Base-by-base conservation (phyloP, 169 alveolate genomes). In the Eimeria maxima region DNA sequence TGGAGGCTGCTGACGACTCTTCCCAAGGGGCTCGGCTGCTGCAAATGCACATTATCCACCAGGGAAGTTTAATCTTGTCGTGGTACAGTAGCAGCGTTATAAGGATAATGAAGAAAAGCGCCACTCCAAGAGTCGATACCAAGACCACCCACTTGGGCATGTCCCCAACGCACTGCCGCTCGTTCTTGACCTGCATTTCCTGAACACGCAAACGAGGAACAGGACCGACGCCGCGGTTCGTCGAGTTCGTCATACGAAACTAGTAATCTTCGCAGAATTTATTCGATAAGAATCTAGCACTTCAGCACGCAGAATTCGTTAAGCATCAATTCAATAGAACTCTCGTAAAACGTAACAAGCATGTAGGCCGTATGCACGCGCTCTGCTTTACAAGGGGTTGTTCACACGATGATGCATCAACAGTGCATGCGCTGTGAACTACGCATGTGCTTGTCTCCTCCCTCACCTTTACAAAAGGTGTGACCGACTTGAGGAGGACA, bases 21-120 rank as follows among this genome's bases (percentile, higher is more conserved):
- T 73, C 91, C 96, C 96, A 93, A 14, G 96, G 96, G 10, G 96
- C 88, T 8, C 88, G 27, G 86, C 96, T 93, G 96, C 96, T 93
- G 87, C 96, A 93, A 42, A 93, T 78, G 96, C 96, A 93, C 92
- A 76, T 76, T 73, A 93, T 86, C 96, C 96, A 93, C 96, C 96
- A 93, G 0, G 96, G 96, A 55, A 93, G 55, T 86, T 93, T 93
- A 27, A 93, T 55, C 86, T 81, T 76, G 88, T 93, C 96, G 86
- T 93, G 96, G 57, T 93, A 93, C 93, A 93, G 45, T 81, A 93
- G 63, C 44, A 93, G 63, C 65, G 84, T 60, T 10, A 93, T 80
- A 8, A 93, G 13, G 45, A 80, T 86, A 18, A 93, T 57, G 42
- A 93, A 93, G 92, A 93, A 93, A 38, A 93, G 84, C 14, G 93